Base-by-base conservation (phyloP, 106 monocot genomes). In the Chionographis japonica region DNA sequence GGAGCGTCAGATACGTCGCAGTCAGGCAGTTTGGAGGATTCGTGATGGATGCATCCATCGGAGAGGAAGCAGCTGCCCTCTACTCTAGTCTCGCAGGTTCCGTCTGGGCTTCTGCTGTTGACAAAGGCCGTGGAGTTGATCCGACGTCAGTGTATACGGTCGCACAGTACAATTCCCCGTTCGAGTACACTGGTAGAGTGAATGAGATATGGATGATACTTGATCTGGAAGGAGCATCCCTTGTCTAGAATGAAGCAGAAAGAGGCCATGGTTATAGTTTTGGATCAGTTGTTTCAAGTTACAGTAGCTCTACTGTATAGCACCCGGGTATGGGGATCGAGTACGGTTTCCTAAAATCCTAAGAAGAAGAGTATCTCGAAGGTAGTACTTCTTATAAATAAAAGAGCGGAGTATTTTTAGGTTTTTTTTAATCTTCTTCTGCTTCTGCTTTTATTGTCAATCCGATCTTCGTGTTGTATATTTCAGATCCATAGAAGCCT, bases 121-220 rank as follows among this genome's bases (percentile, higher is more conserved):
- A 74, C 17, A 67, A 84, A 37, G 79, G 77, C 43, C 65, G 75
- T 56, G 50, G 61, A 54, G 66, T 40, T 1, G 78, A 90, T 50
- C 78, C 82, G 0, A 63, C 79, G 11, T 60, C 77, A 0, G 66
- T 50, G 1, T 94, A 94, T 39, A 83, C 69, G 0, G 94, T 94
- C 1, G 90, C 94, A 0, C 88, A 88, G 78, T 90, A 94, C 54
- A 90, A 90, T 61, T 88, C 94, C 14, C 94, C 94, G 4, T 90
- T 94, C 15, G 90, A 90, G 71, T 88, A 78, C 66, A 71, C 72
- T 12, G 78, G 67, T 11, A 85, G 94, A 71, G 90, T 94, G 63
- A 94, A 94, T 68, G 94, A 94, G 87, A 85, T 94, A 17, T 94
- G 90, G 94, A 73, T 94, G 70, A 14, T 74, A 57, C 80, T 93